Conservation (phyloP, 495 filamentous ascomycete genomes). For the Aspergillus incahuasiensis region DNA sequence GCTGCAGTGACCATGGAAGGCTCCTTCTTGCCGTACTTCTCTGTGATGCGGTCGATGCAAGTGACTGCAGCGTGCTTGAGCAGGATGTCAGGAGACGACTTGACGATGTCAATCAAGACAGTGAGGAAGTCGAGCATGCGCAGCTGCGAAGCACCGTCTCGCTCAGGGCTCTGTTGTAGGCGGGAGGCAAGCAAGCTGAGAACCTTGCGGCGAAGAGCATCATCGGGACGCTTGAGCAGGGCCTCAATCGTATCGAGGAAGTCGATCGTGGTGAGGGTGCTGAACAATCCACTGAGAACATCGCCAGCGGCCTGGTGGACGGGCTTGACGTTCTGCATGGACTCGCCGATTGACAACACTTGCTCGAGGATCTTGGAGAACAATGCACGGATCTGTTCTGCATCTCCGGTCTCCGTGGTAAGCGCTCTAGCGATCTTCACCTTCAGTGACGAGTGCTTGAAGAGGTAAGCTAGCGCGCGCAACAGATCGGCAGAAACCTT, state of each 20-base stretch:
- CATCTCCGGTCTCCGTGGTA: slow-evolving; percentile 33
- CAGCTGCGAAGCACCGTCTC: slow-evolving; percentile 58
- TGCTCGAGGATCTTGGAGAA: slow-evolving; percentile 71
- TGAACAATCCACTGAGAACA: slow-evolving; percentile 67
- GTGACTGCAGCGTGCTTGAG: slow-evolving; percentile 77
- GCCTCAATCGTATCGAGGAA: slow-evolving; percentile 80
- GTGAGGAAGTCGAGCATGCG: slow-evolving; percentile 75
- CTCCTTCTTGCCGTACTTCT: slow-evolving; percentile 88
- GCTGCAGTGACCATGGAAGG: slow-evolving; percentile 58
- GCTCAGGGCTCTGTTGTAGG: slow-evolving; percentile 61
- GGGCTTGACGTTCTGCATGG: slow-evolving; percentile 53
- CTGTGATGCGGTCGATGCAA: slow-evolving; percentile 85
- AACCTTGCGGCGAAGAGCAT: slow-evolving; percentile 70
- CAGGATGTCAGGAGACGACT: slow-evolving; percentile 61
- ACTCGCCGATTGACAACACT: slow-evolving; percentile 56
- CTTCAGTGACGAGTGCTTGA: slow-evolving; percentile 44
- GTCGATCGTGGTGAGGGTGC: slow-evolving; percentile 73
- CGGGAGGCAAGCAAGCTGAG: slow-evolving; percentile 73
- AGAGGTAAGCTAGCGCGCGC: slow-evolving; percentile 37
- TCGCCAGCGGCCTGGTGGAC: slow-evolving; percentile 62
- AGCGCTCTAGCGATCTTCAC: slow-evolving; percentile 38
- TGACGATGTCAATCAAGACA: slow-evolving; percentile 66
- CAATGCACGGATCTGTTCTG: slow-evolving; percentile 55
- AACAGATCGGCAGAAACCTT: slow-evolving; percentile 61
- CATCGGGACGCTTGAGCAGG: slow-evolving; percentile 65